Base-by-base conservation (phyloP, 129 eudicot genomes). In the Ambrosia trifida region DNA sequence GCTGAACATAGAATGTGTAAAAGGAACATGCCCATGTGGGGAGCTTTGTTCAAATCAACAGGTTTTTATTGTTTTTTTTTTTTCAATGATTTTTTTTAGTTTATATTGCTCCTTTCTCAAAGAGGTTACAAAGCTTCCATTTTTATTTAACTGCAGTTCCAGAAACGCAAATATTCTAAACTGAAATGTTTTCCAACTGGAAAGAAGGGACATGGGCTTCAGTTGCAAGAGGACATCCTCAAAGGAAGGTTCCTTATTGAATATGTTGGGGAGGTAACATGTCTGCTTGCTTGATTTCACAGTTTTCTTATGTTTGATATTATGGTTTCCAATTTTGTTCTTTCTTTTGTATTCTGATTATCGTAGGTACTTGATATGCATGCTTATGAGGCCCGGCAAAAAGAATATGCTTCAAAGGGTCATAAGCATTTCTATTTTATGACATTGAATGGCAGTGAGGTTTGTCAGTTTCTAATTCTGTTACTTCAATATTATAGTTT, bases 381-480 rank as follows among this genome's bases (percentile, higher is more conserved):
- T 79, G 83, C 91, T 32, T 90, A 94, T 72, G 96, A 84, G 73
- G 93, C 87, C 71, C 86, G 98, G 7, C 98, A 94, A 67, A 87
- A 71, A 71, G 93, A 89, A 56, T 94, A 89, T 75, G 98, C 96
- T 66, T 57, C 70, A 72, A 83, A 85, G 80, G 97, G 97, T 72
- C 93, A 94, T 78, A 94, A 70, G 66, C 98, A 94, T 86, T 94
- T 94, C 76, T 94, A 94, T 79, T 94, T 94, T 77, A 94, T 94
- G 98, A 94, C 97, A 54, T 73, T 94, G 77, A 89, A 89, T 70
- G 95, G 92, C 67, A 82, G 91, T 68, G 98, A 94, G 98, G 98
- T 93, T 70, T 45, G 79, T 32, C 32, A 17, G 40, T 6, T 56
- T 76, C 44, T 6, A 11, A 52, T 63, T 18, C 59, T 30, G 66